Evolutionary conservation across 1,139 yeast species (phyloP).

Genomic region (Scheffersomyces parashehatae): DNA sequence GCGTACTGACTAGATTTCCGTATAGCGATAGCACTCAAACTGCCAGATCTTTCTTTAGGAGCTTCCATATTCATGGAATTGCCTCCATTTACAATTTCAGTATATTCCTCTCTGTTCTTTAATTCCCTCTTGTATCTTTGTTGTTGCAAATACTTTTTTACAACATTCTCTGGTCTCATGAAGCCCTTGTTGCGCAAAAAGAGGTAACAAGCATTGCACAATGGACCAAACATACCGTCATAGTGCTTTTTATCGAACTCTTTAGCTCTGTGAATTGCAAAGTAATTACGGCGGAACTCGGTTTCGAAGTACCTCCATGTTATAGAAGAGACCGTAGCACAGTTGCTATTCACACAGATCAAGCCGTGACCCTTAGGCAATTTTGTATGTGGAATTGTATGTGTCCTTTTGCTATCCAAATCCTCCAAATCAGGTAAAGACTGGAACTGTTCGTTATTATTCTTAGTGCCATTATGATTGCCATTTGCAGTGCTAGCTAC

Average conservation of each 20-base stretch:
- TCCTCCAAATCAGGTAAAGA: constrained; percentile 48
- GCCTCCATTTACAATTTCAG: neutral
- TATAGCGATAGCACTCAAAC: constrained; percentile 18
- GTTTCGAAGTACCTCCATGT: constrained; percentile 52
- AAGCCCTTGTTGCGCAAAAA: constrained; percentile 52
- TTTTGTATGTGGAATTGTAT: constrained; percentile 41
- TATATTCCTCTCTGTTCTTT: constrained; percentile 26
- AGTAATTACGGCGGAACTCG: constrained; percentile 40
- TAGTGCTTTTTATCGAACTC: constrained; percentile 43
- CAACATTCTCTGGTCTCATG: constrained; percentile 52
- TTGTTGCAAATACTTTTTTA: constrained; percentile 48
- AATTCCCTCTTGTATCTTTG: constrained; percentile 42
- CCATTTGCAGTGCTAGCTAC: constrained; percentile 5
- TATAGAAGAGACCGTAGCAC: constrained; percentile 41
- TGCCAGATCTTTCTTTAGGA: constrained; percentile 10
- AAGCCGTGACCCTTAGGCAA: constrained; percentile 44
- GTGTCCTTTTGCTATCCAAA: constrained; percentile 46
- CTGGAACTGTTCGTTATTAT: constrained; percentile 26
- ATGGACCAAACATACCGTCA: constrained; percentile 53
- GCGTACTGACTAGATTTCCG: constrained; percentile 21
- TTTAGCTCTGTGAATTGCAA: constrained; percentile 38
- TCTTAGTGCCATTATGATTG: constrained; percentile 11
- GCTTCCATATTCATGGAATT: constrained; percentile 4
- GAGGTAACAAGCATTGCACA: constrained; percentile 52
- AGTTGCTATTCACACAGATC: constrained; percentile 45